Percentiles rank a stretch among this genome's conserved stretches.
Conservation (phyloP, 768 basidiomycete species). For the Suillus subluteus region DNA sequence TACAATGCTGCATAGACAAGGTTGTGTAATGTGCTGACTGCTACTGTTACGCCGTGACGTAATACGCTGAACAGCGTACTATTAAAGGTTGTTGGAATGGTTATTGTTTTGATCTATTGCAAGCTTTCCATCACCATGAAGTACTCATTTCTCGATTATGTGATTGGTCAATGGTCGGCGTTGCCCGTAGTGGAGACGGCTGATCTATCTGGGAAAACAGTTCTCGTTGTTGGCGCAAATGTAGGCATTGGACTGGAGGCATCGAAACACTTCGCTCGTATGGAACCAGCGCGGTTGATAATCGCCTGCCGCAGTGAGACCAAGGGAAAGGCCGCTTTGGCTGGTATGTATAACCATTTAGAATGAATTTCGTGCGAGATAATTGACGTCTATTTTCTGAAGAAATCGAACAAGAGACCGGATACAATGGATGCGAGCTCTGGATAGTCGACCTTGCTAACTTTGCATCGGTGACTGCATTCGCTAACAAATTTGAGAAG, state of each 20-base stretch:
- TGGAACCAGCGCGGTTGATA: slow-evolving; percentile 33
- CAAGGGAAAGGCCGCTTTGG: slow-evolving; percentile 25
- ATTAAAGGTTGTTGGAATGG: background rate
- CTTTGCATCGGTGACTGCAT: slow-evolving; percentile 45
- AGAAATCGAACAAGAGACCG: slow-evolving; percentile 31
- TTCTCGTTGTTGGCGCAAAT: slow-evolving; percentile 38
- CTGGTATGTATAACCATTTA: slow-evolving; percentile 19
- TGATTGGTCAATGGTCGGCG: slow-evolving; percentile 23
- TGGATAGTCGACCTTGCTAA: slow-evolving; percentile 45
- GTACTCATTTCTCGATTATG: slow-evolving; percentile 6
- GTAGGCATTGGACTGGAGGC: slow-evolving; percentile 38
- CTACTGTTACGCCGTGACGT: background rate
- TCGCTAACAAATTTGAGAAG: slow-evolving; percentile 33
- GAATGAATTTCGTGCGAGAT: background rate
- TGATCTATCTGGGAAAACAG: slow-evolving; percentile 33
- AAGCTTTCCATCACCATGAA: slow-evolving; percentile 14
- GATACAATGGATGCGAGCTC: slow-evolving; percentile 38
- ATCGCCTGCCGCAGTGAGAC: slow-evolving; percentile 31
- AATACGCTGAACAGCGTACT: background rate
- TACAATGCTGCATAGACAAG: background rate
- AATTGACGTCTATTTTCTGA: background rate
- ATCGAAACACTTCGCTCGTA: slow-evolving; percentile 33
- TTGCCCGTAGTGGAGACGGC: slow-evolving; percentile 20
- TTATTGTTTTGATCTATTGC: background rate
- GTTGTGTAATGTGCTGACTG: background rate